Percentiles rank a stretch among this genome's conserved stretches.
These are phyloP conservation scores for Eucalyptus tenuipes DNA, from an alignment of 345 rosid species.

Conservation along the genomic window DNA sequence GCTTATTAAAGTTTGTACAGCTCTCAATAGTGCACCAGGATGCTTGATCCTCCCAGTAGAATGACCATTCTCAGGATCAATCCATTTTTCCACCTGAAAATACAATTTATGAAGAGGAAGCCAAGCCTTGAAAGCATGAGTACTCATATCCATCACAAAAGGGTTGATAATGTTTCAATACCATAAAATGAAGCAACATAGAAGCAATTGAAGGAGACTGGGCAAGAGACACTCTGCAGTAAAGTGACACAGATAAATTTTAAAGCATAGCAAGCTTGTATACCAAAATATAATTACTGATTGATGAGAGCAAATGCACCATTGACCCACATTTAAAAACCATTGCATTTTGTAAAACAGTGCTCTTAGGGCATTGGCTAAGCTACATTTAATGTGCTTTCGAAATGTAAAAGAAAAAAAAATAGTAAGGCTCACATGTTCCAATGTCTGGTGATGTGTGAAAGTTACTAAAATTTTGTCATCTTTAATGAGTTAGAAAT, in stretches of 20 bases:
- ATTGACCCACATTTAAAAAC: background rate
- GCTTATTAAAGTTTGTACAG: slow-evolving; percentile 27
- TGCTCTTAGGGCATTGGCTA: background rate
- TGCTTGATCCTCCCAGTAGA: slow-evolving; percentile 52
- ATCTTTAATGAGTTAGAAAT: background rate
- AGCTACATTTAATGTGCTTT: background rate
- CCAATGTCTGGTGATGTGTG: background rate
- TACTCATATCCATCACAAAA: background rate
- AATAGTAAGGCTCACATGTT: background rate
- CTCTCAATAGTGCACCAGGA: slow-evolving; percentile 32
- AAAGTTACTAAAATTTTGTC: background rate
- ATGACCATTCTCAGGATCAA: slow-evolving; percentile 40
- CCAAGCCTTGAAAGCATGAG: background rate
- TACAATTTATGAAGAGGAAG: background rate
- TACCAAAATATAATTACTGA: background rate
- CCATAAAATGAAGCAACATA: background rate
- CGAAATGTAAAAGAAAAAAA: background rate
- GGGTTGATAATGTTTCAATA: background rate
- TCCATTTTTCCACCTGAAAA: slow-evolving; percentile 47
- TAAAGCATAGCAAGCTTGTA: background rate
- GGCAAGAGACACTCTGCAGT: background rate
- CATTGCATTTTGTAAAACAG: background rate
- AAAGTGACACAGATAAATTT: background rate
- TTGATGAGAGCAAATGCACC: background rate
- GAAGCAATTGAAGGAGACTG: background rate